Evolutionary conservation across 2,329 filamentous ascomycete genomes (phyloP).

Genomic region (Aspergillus neoniger): DNA sequence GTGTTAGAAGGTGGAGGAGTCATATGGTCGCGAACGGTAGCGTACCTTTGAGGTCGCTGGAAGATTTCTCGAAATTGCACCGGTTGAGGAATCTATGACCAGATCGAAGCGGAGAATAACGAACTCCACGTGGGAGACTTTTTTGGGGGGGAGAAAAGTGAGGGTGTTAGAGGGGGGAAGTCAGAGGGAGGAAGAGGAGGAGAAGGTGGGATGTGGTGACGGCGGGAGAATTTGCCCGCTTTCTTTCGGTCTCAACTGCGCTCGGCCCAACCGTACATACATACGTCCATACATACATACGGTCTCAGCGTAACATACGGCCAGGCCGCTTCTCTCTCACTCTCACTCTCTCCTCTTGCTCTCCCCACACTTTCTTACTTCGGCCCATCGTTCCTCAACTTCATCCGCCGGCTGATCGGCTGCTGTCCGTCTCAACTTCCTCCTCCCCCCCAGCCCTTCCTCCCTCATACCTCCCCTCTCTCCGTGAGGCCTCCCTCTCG

Average conservation of each 20-base stretch:
- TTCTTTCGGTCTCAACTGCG: conserved; percentile 13
- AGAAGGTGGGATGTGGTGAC: conserved; percentile 21
- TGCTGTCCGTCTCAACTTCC: conserved; percentile 3
- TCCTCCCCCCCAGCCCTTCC: not conserved
- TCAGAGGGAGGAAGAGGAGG: conserved; percentile 8
- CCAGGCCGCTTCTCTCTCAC: not conserved
- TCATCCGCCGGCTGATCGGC: conserved; percentile 2
- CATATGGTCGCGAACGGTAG: not conserved
- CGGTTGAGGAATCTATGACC: not conserved
- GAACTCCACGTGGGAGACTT: not conserved
- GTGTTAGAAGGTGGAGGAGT: conserved; percentile 7
- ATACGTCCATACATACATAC: not conserved
- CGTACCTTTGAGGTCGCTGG: not conserved
- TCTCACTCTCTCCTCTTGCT: conserved; percentile 10
- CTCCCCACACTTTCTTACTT: conserved; percentile 12
- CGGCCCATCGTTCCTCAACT: conserved; percentile 8
- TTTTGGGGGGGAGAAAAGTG: not conserved
- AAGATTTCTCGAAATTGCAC: not conserved
- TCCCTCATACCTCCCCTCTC: not conserved
- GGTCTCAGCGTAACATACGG: not conserved
- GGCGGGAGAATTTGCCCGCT: conserved; percentile 24
- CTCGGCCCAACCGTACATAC: conserved; percentile 19
- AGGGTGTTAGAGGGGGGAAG: not conserved
- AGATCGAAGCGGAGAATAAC: not conserved
- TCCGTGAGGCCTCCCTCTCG: not conserved